Conservation (phyloP, 352 stramenopile species). For the Phytophthora crassamura region DNA sequence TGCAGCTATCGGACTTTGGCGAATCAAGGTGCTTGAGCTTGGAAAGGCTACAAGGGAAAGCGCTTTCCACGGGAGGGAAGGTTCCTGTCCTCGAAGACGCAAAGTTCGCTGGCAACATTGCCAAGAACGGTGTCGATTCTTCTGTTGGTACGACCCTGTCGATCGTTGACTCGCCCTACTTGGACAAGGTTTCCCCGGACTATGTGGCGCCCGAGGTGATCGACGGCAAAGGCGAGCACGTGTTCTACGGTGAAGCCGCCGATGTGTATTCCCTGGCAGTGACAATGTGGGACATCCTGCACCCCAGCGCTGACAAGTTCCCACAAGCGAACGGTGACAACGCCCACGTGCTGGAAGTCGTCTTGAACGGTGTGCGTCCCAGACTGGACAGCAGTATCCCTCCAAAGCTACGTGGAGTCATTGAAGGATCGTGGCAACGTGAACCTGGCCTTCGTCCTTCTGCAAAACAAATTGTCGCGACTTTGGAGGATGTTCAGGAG, state of each 20-base stretch:
- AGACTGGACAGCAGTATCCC: conserved; percentile 27
- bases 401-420: conserved; percentile 29
- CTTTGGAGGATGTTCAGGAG: conserved; percentile 42
- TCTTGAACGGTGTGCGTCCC: conserved; percentile 48
- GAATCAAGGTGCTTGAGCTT: conserved; percentile 29
- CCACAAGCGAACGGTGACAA: conserved; percentile 39
- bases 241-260: conserved; percentile 47
- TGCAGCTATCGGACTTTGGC: conserved; percentile 53
- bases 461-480: conserved; percentile 33
- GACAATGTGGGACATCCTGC: conserved; percentile 72
- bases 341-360: conserved; percentile 46
- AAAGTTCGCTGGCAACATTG: neutral
- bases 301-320: conserved; percentile 47
- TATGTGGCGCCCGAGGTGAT: conserved; percentile 73
- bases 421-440: conserved; percentile 40
- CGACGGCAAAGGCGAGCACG: conserved; percentile 33
- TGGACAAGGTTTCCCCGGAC: conserved; percentile 43
- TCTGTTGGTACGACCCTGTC: conserved; percentile 17
- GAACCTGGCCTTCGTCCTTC: conserved; percentile 41
- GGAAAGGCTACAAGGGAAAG: conserved; percentile 10
- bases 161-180: conserved; percentile 13
- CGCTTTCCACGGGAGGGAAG: conserved; percentile 7
- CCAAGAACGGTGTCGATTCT: conserved; percentile 10
- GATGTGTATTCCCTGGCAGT: conserved; percentile 68
- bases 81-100: conserved; percentile 22